These are phyloP conservation scores for Candida koratica DNA, from an alignment of 805 yeast species.

Conservation along the genomic window DNA sequence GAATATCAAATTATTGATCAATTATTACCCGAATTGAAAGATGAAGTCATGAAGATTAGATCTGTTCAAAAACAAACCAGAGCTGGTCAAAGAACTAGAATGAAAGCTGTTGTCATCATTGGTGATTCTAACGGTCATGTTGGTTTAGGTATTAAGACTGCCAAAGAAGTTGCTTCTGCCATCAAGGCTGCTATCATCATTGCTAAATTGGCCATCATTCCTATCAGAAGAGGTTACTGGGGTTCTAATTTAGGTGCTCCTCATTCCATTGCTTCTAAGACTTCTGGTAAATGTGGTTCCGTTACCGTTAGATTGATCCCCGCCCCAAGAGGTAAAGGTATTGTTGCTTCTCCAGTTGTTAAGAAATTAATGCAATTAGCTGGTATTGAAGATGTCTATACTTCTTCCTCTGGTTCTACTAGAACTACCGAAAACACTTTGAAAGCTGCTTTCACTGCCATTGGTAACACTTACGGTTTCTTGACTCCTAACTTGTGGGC, in stretches of 20 bases:
- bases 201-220: conserved; percentile 97
- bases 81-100: conserved; percentile 99
- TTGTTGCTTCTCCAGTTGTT: conserved; percentile 99
- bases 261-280: conserved; percentile 96
- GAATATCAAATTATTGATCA: conserved; percentile 98
- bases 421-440: conserved; percentile 99
- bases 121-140: conserved; percentile 99
- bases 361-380: conserved; percentile 98
- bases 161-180: conserved; percentile 99
- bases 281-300: conserved; percentile 99
- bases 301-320: conserved; percentile 97
- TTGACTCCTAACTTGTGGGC: conserved; percentile 99
- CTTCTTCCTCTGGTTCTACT: conserved; percentile 98
- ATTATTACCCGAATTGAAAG: conserved; percentile 91
- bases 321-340: conserved; percentile 99
- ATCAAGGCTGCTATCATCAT: conserved; percentile 99
- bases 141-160: conserved; percentile 99
- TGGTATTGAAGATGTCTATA: conserved; percentile 99
- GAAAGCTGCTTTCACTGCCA: conserved; percentile 98
- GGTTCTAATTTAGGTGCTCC: conserved; percentile 99
- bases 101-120: conserved; percentile 99
- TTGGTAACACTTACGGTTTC: conserved; percentile 99
- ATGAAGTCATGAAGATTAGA: conserved; percentile 99
- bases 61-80: conserved; percentile 99
- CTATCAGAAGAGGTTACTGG: conserved; percentile 99